A percentile compares a stretch with the other conserved stretches of the same genome.
Evolutionary conservation across 352 stramenopile species (phyloP).

Genomic region (Globisporangium viniferum): DNA sequence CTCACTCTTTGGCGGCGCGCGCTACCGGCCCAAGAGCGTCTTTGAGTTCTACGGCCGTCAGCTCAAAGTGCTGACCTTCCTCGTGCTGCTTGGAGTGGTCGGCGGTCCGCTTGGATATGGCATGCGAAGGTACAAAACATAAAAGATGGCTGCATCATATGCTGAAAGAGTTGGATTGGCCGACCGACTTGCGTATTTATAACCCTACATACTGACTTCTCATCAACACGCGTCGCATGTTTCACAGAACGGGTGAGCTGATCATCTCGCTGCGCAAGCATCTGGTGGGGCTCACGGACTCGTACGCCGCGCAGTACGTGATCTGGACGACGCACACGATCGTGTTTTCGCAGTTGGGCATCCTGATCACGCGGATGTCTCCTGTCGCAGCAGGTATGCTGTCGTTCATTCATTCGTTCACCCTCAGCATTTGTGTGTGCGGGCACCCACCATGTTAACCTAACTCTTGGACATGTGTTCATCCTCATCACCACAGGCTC

Average conservation of each 20-base stretch:
- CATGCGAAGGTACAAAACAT: conserved; percentile 34
- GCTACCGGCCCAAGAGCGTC: conserved; percentile 34
- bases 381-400: conserved; percentile 50
- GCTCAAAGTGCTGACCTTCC: conserved; percentile 68
- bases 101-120: conserved; percentile 72
- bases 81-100: conserved; percentile 79
- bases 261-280: conserved; percentile 41
- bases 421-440: neutral
- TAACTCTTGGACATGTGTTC: neutral
- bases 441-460: neutral
- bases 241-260: conserved; percentile 21
- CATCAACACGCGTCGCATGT: no score
- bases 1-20: conserved; percentile 67
- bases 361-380: conserved; percentile 73
- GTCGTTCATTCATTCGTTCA: neutral
- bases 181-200: neutral
- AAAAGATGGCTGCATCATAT: conserved; percentile 1
- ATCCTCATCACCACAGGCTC: conserved; percentile 32
- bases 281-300: conserved; percentile 36
- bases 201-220: conserved; percentile 3
- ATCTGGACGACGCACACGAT: conserved; percentile 73
- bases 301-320: conserved; percentile 34
- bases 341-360: conserved; percentile 55
- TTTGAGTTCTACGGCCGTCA: conserved; percentile 58
- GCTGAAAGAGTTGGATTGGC: neutral